Conservation (phyloP, 192 early-diverging fungal species). For the Dispira parvispora region DNA sequence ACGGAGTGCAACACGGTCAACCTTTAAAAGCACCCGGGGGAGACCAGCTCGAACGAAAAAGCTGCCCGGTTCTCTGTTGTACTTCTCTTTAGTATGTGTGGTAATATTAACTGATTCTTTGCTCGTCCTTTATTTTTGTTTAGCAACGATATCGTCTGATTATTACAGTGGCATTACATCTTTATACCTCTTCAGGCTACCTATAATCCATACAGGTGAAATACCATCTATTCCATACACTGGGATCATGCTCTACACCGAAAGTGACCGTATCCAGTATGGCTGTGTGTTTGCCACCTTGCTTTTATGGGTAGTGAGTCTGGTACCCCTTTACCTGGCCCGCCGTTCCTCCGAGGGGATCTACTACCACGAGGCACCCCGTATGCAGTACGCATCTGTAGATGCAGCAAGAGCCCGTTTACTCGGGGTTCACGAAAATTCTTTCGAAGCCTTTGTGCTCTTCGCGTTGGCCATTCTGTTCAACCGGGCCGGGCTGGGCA, state of each 20-base stretch:
- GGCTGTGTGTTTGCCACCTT: conserved; percentile 4
- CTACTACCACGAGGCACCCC: conserved; percentile 4
- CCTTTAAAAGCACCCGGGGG: no score
- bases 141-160: no score
- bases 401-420: neutral
- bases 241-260: neutral
- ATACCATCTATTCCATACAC: neutral
- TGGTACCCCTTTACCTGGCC: neutral
- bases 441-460: neutral
- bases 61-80: no score
- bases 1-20: no score
- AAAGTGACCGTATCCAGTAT: neutral
- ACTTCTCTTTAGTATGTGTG: no score
- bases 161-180: no score
- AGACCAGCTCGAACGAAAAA: no score
- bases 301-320: neutral
- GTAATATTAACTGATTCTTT: no score
- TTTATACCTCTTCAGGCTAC: no score
- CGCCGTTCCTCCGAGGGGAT: conserved; percentile 2
- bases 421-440: neutral
- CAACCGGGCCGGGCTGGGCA: neutral
- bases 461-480: conserved; percentile 4
- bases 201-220: no score
- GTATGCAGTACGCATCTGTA: neutral
- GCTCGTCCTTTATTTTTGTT: no score